These are phyloP conservation scores for Populus hybrid DNA, from an alignment of 441 rosid species.

Conservation along the genomic window DNA sequence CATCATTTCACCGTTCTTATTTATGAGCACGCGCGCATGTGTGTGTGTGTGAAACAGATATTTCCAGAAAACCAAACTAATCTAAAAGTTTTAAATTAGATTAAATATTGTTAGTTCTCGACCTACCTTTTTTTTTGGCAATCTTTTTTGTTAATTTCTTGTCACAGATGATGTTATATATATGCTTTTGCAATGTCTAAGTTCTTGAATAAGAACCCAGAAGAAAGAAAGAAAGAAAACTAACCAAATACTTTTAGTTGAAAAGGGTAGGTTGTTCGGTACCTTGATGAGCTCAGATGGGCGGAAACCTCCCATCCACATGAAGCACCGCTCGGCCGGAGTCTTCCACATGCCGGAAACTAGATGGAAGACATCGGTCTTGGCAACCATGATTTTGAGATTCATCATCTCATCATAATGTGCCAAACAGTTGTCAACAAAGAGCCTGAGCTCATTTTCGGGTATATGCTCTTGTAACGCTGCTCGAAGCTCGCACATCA, in stretches of 20 bases:
- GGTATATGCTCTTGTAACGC: slow-evolving; percentile 86
- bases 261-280: neutral
- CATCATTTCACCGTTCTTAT: neutral
- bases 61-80: neutral
- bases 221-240: neutral
- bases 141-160: too few relatives aligned
- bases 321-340: slow-evolving; percentile 94
- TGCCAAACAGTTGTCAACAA: slow-evolving; percentile 69
- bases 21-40: too few relatives aligned
- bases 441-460: slow-evolving; percentile 82
- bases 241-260: neutral
- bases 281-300: slow-evolving; percentile 98
- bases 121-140: too few relatives aligned
- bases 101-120: too few relatives aligned
- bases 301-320: slow-evolving; percentile 97
- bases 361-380: slow-evolving; percentile 86
- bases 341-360: slow-evolving; percentile 95
- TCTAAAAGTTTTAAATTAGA: neutral
- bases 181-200: neutral
- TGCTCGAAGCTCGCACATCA: slow-evolving; percentile 77
- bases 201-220: neutral
- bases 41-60: neutral
- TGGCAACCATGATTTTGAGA: slow-evolving; percentile 72
- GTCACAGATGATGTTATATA: neutral
- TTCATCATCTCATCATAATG: slow-evolving; percentile 75